A percentile compares a stretch with the other conserved stretches of the same genome.
Evolutionary conservation across 2,329 filamentous ascomycete genomes (phyloP).

Genomic region (Cercospora berteroae): DNA sequence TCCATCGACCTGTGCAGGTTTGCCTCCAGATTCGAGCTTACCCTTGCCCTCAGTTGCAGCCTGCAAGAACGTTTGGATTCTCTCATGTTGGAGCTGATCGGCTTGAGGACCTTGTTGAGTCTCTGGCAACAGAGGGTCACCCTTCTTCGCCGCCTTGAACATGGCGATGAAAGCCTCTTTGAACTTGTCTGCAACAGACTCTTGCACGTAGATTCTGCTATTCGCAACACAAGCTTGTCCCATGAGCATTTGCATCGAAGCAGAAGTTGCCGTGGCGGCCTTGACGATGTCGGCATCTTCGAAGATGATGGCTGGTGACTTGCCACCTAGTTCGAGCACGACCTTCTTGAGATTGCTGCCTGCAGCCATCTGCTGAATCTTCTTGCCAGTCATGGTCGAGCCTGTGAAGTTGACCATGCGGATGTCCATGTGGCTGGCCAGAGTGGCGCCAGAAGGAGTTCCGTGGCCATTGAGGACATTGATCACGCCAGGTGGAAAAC

Average conservation of each 20-base stretch:
- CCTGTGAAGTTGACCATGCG: constrained; percentile 78
- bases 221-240: constrained; percentile 63
- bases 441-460: constrained; percentile 62
- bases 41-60: constrained; percentile 26
- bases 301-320: constrained; percentile 55
- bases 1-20: constrained; percentile 23
- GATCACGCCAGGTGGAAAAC: constrained; percentile 72
- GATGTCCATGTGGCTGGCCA: constrained; percentile 64
- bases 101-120: constrained; percentile 71
- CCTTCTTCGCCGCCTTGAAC: constrained; percentile 59
- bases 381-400: constrained; percentile 62
- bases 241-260: constrained; percentile 53
- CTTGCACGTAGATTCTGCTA: constrained; percentile 58
- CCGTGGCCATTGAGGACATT: constrained; percentile 64
- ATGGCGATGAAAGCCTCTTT: constrained; percentile 58
- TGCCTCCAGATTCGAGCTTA: constrained; percentile 29
- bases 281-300: constrained; percentile 38
- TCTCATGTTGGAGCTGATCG: constrained; percentile 51
- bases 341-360: constrained; percentile 54
- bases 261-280: constrained; percentile 61
- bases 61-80: constrained; percentile 30
- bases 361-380: constrained; percentile 33
- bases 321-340: constrained; percentile 59
- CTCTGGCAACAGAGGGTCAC: constrained; percentile 64
- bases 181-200: constrained; percentile 58